These are phyloP conservation scores for Trichoderma orchidacearum DNA, from an alignment of 495 filamentous ascomycete species.

Conservation along the genomic window DNA sequence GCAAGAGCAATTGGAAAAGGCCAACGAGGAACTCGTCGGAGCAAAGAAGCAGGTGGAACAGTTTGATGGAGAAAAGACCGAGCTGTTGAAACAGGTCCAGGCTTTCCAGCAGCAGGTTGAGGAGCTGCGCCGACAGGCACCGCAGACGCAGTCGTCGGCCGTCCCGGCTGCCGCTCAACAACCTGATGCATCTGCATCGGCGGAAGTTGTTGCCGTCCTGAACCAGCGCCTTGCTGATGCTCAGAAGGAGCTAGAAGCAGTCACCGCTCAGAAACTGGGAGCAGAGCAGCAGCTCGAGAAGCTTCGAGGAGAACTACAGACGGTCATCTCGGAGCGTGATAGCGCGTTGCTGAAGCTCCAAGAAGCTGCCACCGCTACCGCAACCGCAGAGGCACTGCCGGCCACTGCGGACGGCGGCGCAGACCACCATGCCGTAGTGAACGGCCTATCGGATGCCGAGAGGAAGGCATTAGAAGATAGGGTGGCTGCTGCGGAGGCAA, in stretches of 20 bases:
- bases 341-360: conserved; percentile 23
- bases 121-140: conserved; percentile 17
- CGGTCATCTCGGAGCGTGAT: conserved; percentile 25
- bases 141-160: conserved; percentile 1
- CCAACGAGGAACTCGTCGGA: conserved; percentile 21
- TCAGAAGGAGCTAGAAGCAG: conserved; percentile 24
- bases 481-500: conserved; percentile 28
- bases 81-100: conserved; percentile 11
- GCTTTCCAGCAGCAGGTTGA: conserved; percentile 20
- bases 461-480: conserved; percentile 37
- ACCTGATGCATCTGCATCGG: conserved; percentile 1
- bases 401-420: neutral
- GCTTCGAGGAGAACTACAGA: conserved; percentile 26
- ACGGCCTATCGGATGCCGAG: conserved; percentile 30
- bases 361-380: neutral
- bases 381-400: conserved; percentile 7
- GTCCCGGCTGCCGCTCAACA: conserved; percentile 1
- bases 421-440: neutral
- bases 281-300: conserved; percentile 32
- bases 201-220: neutral
- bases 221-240: conserved; percentile 15
- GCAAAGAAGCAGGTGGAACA: conserved; percentile 20
- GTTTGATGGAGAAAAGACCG: conserved; percentile 18
- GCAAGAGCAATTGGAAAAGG: conserved; percentile 16
- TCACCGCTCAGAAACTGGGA: conserved; percentile 22